Evolutionary conservation across 108 stramenopile genomes (phyloP).

Genomic region (Skeletonema costatum): DNA sequence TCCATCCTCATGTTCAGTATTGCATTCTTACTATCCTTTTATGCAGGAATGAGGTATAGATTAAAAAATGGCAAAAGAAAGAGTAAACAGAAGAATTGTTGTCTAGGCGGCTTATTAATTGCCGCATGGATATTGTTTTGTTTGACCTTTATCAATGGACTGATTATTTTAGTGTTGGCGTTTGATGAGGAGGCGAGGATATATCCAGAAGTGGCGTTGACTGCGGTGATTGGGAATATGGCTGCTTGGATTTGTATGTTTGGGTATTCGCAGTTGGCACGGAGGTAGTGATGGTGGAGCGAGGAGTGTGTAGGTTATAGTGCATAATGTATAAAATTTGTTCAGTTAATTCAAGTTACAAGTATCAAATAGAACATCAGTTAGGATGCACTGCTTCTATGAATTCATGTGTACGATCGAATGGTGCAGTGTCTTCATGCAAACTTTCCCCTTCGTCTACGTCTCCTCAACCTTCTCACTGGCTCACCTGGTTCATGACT

Average conservation of each 20-base stretch:
- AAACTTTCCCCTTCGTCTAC: not conserved
- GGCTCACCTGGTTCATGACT: not conserved
- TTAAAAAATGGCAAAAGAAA: not conserved
- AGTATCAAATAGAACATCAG: too few species aligned
- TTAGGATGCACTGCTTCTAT: not conserved
- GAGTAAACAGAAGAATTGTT: constrained; percentile 4
- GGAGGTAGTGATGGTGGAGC: not conserved
- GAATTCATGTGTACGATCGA: not conserved
- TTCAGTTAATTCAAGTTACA: not conserved
- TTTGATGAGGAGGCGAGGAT: constrained; percentile 15
- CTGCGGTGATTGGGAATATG: constrained; percentile 13
- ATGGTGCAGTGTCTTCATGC: not conserved
- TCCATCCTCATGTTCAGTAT: constrained; percentile 6
- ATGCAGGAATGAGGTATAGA: constrained; percentile 9
- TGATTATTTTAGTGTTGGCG: constrained; percentile 25
- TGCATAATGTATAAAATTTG: not conserved
- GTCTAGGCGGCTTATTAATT: constrained; percentile 11
- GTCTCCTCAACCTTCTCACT: not conserved
- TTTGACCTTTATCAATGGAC: constrained; percentile 4
- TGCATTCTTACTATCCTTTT: not conserved
- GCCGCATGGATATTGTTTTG: constrained; percentile 21
- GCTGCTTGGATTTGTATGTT: constrained; percentile 18
- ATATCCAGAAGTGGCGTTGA: constrained; percentile 7
- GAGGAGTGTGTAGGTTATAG: not conserved
- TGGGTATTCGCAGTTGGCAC: constrained; percentile 23